Evolutionary conservation across 306 rosid species (phyloP), one percentile per base, ranked within the genome.

Genomic region (Pterocarpus macrocarpus): DNA sequence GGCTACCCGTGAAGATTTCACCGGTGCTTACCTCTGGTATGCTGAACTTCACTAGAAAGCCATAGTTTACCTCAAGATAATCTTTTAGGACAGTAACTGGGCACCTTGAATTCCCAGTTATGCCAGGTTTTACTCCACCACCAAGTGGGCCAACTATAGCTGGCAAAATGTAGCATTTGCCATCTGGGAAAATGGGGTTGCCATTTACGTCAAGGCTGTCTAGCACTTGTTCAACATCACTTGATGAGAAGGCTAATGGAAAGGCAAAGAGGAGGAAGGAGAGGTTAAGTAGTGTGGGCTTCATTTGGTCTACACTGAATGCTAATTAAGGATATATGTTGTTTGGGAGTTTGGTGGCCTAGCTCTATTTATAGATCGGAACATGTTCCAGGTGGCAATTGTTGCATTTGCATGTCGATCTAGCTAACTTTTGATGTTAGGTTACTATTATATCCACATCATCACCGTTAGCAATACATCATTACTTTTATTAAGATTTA

Each of bases 1-100:
- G 28, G 28, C 28, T 22, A 22, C 28, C 28, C 28, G 28, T 22
- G 28, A 22, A 22, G 28, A 22, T 22, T 22, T 22, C 28, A 22
- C 28, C 28, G 28, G 1, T 22, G 28, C 28, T 22, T 22, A 22
- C 28, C 28, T 22, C 28, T 22, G 28, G 28, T 22, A 22, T 22
- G 28, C 28, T 22, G 1, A 22, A 71, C 7, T 4, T 13, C 1
- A 80, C 78, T 2, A 65, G 72, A 0, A 13, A 0, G 1, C 83
- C 71, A 0, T 0, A 3, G 4, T 2, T 0, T 5, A 62, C 6
- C n/a, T 71, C 72, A 2, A 2, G 14, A 4, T 13, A 61, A 0
- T 71, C 66, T 71, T 80, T 78, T 12, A 71, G 13, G n/a, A 71
- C 83, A 11, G 64, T 70, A 2, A 50, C 56, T 4, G 83, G 78